A percentile compares a stretch with the other conserved stretches of the same genome.
Conservation (phyloP, 257 asterid species). For the Salvia hispanica region DNA sequence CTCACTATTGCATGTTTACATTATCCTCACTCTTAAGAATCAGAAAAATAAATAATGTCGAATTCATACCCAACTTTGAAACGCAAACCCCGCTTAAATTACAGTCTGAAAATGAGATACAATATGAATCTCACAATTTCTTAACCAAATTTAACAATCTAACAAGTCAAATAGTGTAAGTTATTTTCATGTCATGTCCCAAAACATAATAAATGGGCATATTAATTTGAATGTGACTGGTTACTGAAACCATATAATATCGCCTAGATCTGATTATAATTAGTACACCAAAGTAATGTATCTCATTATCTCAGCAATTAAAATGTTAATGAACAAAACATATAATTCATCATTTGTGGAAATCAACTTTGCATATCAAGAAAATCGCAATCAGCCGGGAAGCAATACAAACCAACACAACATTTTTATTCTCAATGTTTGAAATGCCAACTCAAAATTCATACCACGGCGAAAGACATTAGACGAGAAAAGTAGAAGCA, state of each 20-base stretch:
- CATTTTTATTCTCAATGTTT: background rate
- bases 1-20: no score
- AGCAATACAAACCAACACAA: constrained; percentile 6
- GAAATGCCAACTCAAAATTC: constrained; percentile 2
- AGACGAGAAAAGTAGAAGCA: background rate
- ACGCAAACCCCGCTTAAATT: background rate
- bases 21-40: no score
- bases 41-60: background rate
- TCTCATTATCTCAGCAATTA: no score
- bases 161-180: background rate
- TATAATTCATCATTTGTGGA: background rate
- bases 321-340: no score
- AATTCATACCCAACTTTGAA: background rate
- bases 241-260: no score
- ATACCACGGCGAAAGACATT: no score
- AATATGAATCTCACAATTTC: background rate
- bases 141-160: background rate
- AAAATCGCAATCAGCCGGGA: constrained; percentile 18
- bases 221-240: no score
- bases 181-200: background rate
- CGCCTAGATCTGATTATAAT: background rate
- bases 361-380: constrained; percentile 11
- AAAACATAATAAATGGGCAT: background rate
- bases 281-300: background rate
- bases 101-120: background rate